Conservation (phyloP, 2,329 filamentous ascomycete genomes). For the Pezizomycotina sp. region DNA sequence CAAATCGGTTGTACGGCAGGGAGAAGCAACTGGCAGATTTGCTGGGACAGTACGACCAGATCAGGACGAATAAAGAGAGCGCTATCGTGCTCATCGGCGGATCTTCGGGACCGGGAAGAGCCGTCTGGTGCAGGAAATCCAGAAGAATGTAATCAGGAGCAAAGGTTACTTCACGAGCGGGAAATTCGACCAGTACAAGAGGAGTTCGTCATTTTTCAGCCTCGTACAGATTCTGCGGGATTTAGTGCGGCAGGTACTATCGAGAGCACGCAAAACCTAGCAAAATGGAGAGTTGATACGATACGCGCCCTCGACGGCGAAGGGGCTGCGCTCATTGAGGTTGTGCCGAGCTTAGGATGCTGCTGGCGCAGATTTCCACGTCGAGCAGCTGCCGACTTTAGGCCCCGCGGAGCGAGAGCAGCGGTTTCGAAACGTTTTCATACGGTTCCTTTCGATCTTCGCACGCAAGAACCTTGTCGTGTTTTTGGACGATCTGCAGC, state of each 20-base stretch:
- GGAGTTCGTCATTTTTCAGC: slow-evolving; percentile 24
- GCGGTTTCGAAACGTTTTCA: slow-evolving; percentile 21
- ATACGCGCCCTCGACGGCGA: slow-evolving; percentile 25
- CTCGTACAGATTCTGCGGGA: slow-evolving; percentile 25
- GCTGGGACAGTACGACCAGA: slow-evolving; percentile 8
- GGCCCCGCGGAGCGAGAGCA: slow-evolving; percentile 24
- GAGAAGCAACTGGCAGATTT: slow-evolving; percentile 21
- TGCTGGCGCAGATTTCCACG: slow-evolving; percentile 23
- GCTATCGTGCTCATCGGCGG: slow-evolving; percentile 24
- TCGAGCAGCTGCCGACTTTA: slow-evolving; percentile 22
- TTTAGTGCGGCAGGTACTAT: slow-evolving; percentile 24
- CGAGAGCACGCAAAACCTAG: slow-evolving; percentile 24
- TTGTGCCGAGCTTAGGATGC: slow-evolving; percentile 25
- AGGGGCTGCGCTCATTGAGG: slow-evolving; percentile 23
- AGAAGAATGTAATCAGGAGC: slow-evolving; percentile 24
- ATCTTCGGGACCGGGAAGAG: slow-evolving; percentile 24
- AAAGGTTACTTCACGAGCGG: slow-evolving; percentile 25
- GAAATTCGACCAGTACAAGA: slow-evolving; percentile 26
- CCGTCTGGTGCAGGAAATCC: slow-evolving; percentile 25
- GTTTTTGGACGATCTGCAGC: slow-evolving; percentile 25
- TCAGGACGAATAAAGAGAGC: slow-evolving; percentile 18
- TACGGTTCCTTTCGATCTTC: slow-evolving; percentile 20
- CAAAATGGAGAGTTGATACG: slow-evolving; percentile 24
- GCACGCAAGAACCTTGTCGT: slow-evolving; percentile 24
- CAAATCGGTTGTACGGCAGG: slow-evolving; percentile 24